phyloP scores from a whole-genome alignment of 148 eudicot species.

The Cornus florida region DNA sequence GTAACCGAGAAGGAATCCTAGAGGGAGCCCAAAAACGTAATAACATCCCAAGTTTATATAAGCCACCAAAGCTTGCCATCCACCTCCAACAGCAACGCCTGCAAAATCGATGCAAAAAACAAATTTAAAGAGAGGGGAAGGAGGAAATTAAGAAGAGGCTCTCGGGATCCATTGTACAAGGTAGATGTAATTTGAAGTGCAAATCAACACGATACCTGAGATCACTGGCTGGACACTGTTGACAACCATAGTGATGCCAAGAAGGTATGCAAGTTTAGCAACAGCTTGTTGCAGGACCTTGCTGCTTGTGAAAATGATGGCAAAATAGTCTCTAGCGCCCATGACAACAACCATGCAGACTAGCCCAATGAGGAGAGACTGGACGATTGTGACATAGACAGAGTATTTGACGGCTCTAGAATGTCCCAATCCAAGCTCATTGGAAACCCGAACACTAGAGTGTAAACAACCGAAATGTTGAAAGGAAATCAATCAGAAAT shows the following conservation, averaged over 20 bases:
- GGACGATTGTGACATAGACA: constrained; percentile 57
- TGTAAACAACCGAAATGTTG: background rate
- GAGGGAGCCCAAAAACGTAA: constrained; percentile 67
- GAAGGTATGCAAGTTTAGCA: constrained; percentile 64
- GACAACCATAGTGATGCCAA: constrained; percentile 76
- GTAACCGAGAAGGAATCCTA: constrained; percentile 70
- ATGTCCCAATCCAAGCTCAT: constrained; percentile 70
- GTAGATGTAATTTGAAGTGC: background rate
- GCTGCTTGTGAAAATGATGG: constrained; percentile 59
- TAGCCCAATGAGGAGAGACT: constrained; percentile 67
- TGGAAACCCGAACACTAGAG: constrained; percentile 75
- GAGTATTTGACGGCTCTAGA: constrained; percentile 71
- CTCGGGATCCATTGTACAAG: background rate
- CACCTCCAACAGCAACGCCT: constrained; percentile 89
- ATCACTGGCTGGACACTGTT: constrained; percentile 89
- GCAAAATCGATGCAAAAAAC: background rate
- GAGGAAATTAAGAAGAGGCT: background rate
- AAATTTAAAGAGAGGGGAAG: background rate
- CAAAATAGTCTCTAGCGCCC: constrained; percentile 43
- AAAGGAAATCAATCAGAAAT: too few species aligned
- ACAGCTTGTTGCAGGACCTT: constrained; percentile 57
- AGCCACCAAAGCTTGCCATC: constrained; percentile 85
- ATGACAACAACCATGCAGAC: constrained; percentile 52
- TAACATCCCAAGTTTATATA: constrained; percentile 74
- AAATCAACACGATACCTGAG: constrained; percentile 49